Conservation (phyloP, 2,329 filamentous ascomycete genomes). For the Alternaria triticina region DNA sequence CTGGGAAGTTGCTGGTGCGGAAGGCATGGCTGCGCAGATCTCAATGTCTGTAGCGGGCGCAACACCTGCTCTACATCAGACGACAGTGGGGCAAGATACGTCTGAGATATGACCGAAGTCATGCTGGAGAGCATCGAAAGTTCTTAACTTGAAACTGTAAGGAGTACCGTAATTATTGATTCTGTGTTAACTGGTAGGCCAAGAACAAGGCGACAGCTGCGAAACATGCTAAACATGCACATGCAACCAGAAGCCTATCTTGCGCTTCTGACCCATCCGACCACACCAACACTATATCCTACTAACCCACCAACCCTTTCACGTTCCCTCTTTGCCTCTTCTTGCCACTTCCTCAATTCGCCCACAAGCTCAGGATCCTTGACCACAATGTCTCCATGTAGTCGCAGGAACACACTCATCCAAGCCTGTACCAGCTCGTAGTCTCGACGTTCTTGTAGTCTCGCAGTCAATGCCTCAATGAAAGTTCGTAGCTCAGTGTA, state of each 20-base stretch:
- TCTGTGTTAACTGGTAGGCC: background rate
- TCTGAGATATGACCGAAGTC: background rate
- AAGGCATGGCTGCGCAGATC: background rate
- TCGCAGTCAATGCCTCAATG: slow-evolving; percentile 76
- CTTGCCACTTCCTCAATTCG: slow-evolving; percentile 72
- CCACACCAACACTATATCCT: slow-evolving; percentile 86
- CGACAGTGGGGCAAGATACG: background rate
- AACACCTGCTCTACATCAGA: background rate
- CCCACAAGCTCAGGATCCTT: slow-evolving; percentile 60
- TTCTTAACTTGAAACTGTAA: background rate
- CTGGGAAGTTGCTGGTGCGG: background rate
- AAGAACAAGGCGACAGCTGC: background rate
- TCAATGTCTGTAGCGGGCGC: background rate
- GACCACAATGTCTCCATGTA: slow-evolving; percentile 71
- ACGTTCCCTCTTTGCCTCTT: slow-evolving; percentile 73
- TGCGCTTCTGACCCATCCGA: slow-evolving; percentile 74
- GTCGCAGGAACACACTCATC: slow-evolving; percentile 91
- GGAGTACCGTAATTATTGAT: background rate
- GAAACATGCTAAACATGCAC: background rate
- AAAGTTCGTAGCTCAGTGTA: slow-evolving; percentile 79
- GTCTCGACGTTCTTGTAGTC: slow-evolving; percentile 73
- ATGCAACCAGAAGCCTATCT: slow-evolving; percentile 12
- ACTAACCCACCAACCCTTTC: slow-evolving; percentile 76
- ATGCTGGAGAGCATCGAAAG: background rate
- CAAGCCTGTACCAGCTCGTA: slow-evolving; percentile 95